phyloP scores from a whole-genome alignment of 208 protist genomes.

The Leishmania tarentolae region DNA sequence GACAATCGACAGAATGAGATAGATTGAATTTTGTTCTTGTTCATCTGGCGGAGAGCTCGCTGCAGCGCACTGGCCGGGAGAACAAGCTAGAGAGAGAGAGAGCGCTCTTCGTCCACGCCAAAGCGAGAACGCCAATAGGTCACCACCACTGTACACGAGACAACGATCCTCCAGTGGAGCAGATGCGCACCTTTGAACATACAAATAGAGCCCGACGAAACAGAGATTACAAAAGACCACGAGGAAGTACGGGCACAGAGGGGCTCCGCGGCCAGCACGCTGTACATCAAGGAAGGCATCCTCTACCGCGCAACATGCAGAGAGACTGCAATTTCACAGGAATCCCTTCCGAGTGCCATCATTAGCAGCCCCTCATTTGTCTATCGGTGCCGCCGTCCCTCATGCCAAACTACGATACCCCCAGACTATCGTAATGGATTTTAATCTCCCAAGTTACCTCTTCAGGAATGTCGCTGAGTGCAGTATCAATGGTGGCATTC shows the following conservation, averaged over 20 bases:
- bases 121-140: background rate
- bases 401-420: conserved; percentile 8
- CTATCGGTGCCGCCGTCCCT: background rate
- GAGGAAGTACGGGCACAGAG: background rate
- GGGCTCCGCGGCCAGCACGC: background rate
- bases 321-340: too few relatives aligned
- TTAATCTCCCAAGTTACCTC: conserved; percentile 72
- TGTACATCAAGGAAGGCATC: background rate
- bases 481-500: conserved; percentile 60
- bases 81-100: background rate
- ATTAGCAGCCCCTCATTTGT: too few relatives aligned
- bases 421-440: conserved; percentile 68
- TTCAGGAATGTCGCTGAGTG: conserved; percentile 40
- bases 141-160: background rate
- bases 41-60: background rate
- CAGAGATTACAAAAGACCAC: background rate
- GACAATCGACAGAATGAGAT: background rate
- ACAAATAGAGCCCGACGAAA: background rate
- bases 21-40: background rate
- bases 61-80: background rate
- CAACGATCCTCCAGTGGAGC: background rate
- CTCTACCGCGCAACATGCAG: background rate
- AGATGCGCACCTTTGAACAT: background rate
- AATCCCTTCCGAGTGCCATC: too few relatives aligned
- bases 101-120: background rate